phyloP scores from a whole-genome alignment of 2,329 filamentous ascomycete genomes.

The Penicillium corylophilum region DNA sequence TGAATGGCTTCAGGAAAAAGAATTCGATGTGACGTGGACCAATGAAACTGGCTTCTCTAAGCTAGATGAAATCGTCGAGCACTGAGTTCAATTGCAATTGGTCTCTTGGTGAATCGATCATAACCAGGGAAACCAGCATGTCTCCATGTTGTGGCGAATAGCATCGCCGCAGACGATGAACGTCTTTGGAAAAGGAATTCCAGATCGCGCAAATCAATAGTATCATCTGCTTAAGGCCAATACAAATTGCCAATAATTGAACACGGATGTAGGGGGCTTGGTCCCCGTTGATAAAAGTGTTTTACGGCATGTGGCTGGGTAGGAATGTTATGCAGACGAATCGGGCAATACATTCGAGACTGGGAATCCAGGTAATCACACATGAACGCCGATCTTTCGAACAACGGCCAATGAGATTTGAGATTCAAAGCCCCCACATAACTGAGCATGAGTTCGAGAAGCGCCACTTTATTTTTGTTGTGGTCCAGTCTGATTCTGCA shows the following conservation, averaged over 20 bases:
- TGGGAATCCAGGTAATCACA: not conserved
- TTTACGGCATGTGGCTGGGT: not conserved
- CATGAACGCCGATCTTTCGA: not conserved
- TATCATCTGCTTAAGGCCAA: not conserved
- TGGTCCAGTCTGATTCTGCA: not conserved
- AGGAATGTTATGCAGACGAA: not conserved
- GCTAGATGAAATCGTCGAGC: not conserved
- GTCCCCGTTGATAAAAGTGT: not conserved
- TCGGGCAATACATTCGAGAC: not conserved
- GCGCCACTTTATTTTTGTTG: not conserved
- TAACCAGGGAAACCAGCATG: not conserved
- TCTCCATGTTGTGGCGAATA: not conserved
- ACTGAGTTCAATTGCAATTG: not conserved
- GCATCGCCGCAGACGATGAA: not conserved
- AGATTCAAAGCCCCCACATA: not conserved
- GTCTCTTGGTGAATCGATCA: not conserved
- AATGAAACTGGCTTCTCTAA: not conserved
- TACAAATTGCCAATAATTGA: not conserved
- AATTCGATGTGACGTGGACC: not conserved
- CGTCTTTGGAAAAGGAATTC: not conserved
- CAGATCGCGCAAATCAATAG: not conserved
- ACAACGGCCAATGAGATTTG: not conserved
- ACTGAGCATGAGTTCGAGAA: not conserved
- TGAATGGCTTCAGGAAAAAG: not conserved
- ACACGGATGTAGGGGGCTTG: not conserved